phyloP scores from a whole-genome alignment of 2,329 filamentous ascomycete species.

The Fusarium avenaceum region DNA sequence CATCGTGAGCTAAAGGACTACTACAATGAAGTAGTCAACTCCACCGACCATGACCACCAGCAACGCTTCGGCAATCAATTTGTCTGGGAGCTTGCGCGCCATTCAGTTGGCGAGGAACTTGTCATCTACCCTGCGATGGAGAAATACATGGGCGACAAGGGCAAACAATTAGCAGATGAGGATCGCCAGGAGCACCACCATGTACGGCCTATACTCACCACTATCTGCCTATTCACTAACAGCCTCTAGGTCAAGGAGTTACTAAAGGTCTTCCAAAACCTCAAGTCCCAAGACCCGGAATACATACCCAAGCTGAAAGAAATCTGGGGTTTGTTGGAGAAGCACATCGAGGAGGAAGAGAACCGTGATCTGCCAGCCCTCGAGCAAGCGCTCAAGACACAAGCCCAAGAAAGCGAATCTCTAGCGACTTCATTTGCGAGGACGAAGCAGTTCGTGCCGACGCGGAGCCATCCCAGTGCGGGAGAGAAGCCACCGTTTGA shows the following conservation, averaged over 20 bases:
- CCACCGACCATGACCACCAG: constrained; percentile 55
- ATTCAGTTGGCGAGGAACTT: constrained; percentile 63
- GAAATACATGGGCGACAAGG: constrained; percentile 59
- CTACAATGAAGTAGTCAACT: constrained; percentile 58
- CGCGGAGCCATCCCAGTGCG: constrained; percentile 64
- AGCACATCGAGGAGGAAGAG: constrained; percentile 67
- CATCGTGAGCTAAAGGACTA: constrained; percentile 53
- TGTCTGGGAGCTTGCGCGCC: constrained; percentile 63
- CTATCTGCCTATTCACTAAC: background rate
- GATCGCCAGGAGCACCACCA: constrained; percentile 63
- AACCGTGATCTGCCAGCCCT: constrained; percentile 62
- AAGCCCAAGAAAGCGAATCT: constrained; percentile 46
- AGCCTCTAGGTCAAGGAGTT: constrained; percentile 62
- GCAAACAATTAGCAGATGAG: constrained; percentile 60
- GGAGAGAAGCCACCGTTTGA: constrained; percentile 69
- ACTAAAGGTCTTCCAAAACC: constrained; percentile 63
- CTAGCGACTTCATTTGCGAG: constrained; percentile 59
- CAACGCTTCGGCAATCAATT: constrained; percentile 62
- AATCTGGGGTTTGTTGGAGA: constrained; percentile 59
- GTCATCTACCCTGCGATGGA: constrained; percentile 69
- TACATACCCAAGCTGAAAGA: constrained; percentile 60
- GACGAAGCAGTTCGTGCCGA: constrained; percentile 68
- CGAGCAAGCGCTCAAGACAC: constrained; percentile 56
- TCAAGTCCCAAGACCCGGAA: constrained; percentile 55
- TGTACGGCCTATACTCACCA: background rate